Conservation (phyloP, 78 protist species). For the Paratrimastix pyriformis region DNA sequence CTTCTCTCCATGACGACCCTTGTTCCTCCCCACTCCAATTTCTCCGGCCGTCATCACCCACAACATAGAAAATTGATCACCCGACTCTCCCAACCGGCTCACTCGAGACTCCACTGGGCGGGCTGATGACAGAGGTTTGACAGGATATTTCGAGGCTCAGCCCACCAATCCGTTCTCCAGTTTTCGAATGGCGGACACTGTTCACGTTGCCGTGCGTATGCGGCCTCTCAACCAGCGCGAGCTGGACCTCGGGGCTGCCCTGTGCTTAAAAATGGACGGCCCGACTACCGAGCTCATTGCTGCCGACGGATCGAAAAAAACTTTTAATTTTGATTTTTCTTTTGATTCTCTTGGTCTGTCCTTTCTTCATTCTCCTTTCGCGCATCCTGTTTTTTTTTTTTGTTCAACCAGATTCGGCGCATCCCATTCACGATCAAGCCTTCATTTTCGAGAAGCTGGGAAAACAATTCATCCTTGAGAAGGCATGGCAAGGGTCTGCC, state of each 20-base stretch:
- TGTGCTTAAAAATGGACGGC: conserved; percentile 4
- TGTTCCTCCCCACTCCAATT: too few species aligned
- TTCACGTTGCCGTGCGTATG: conserved; percentile 12
- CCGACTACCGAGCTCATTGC: neutral
- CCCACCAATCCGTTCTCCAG: too few species aligned
- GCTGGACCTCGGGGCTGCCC: too few species aligned
- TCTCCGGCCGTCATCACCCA: too few species aligned
- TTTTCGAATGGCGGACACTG: conserved; percentile 14
- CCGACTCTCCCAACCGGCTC: too few species aligned
- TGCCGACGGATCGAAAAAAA: neutral
- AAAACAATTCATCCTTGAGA: neutral
- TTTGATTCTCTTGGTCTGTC: neutral
- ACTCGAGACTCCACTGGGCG: too few species aligned
- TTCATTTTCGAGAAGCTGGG: conserved; percentile 2
- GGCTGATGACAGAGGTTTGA: too few species aligned
- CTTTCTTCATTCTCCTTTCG: neutral
- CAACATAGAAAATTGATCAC: too few species aligned
- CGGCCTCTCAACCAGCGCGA: conserved; percentile 17
- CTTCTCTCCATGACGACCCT: too few species aligned
- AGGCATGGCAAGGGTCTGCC: conserved; percentile 2
- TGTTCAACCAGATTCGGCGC: neutral
- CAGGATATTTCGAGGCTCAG: too few species aligned
- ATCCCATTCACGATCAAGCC: neutral
- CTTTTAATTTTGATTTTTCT: neutral
- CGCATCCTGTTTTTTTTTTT: neutral